phyloP scores from a whole-genome alignment of 306 rosid genomes.

The Cucumis hystrix region DNA sequence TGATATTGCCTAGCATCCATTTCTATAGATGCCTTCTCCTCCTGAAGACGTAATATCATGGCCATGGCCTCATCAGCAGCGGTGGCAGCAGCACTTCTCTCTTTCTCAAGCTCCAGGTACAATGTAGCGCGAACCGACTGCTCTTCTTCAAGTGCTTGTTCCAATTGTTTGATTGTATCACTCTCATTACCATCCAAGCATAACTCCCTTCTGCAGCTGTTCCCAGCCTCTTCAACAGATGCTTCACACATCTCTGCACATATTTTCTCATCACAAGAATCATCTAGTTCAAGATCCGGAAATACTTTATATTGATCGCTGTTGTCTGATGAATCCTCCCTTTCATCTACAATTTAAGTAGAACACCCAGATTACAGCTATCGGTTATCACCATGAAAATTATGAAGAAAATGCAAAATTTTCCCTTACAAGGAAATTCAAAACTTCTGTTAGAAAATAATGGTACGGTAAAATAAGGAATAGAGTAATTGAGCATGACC shows the following conservation, averaged over 20 bases:
- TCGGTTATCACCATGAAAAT: constrained; percentile 4
- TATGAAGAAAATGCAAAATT: neutral
- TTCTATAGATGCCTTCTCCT: constrained; percentile 42
- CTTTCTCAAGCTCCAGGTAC: constrained; percentile 41
- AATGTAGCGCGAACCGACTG: constrained; percentile 19
- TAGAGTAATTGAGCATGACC: neutral
- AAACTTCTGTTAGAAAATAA: neutral
- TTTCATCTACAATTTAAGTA: constrained; percentile 16
- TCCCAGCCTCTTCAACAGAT: constrained; percentile 8
- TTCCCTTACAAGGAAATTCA: neutral
- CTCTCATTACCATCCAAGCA: constrained; percentile 15
- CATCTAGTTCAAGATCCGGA: neutral
- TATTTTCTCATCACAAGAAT: constrained; percentile 9
- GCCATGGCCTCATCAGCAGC: constrained; percentile 56
- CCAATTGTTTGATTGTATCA: constrained; percentile 16
- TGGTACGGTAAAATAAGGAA: neutral
- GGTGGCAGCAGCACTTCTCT: constrained; percentile 36
- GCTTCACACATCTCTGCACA: constrained; percentile 4
- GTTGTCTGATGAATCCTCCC: constrained; percentile 8
- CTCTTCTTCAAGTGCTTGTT: constrained; percentile 39
- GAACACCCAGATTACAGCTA: neutral
- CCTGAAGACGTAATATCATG: constrained; percentile 42
- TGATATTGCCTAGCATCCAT: constrained; percentile 46
- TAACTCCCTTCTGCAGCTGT: constrained; percentile 5
- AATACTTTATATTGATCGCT: constrained; percentile 2